Evolutionary conservation across 441 rosid genomes (phyloP), one percentile per base, ranked within the genome.

Genomic region (Populus hybrid): DNA sequence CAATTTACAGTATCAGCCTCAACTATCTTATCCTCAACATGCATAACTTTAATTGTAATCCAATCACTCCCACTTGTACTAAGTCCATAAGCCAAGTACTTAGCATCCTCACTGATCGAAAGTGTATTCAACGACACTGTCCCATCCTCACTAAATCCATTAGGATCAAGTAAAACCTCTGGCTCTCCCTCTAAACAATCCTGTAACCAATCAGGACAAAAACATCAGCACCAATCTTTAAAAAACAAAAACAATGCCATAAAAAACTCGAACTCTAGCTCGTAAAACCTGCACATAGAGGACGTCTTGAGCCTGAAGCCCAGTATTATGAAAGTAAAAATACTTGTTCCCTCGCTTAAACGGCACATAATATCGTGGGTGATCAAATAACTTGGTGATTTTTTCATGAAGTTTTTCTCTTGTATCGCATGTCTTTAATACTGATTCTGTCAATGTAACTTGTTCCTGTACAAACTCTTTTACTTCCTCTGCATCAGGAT

Each of bases 51-150:
- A 68, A 97, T 86, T 0, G 91, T 93, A 72, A 87, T 88, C 98
- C 99, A 96, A 82, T 94, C 99, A 36, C 99, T 96, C 67, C 99
- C 98, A 75, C 95, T 97, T 0, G 95, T 79, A 81, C 99, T 93
- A 80, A 97, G 92, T 71, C 91, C 97, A 63, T 91, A 92, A 0
- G 97, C 98, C 85, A 93, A 75, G 83, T 88, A 89, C 82, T 89
- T 90, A 12, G 89, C 97, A 76, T 94, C 97, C 89, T 91, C 86
- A 46, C 98, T 93, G 4, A 93, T 82, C 16, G 91, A 78, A 73
- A 86, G n/a, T 0, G 82, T 87, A 79, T 69, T 88, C 66, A 91
- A 81, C n/a, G 98, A 75, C 67, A 92, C 94, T 2, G 98, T 94
- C 78, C 98, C 98, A 79, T 97, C 99, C 50, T 88, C 88, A 40